Evolutionary conservation across 1,139 yeast species (phyloP).

Genomic region (Diutina ranongensis): DNA sequence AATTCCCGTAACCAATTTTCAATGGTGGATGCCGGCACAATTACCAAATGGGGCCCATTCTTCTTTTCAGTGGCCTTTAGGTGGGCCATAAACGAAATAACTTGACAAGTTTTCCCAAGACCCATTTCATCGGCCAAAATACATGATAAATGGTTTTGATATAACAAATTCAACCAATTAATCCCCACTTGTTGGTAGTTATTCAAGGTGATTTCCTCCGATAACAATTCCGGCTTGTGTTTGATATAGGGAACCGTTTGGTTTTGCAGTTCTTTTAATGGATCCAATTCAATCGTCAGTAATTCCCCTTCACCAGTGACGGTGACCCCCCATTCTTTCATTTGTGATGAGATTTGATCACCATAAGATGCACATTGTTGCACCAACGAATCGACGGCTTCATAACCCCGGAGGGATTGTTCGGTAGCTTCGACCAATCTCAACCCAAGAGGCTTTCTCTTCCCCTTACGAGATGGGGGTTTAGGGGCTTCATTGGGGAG

Average conservation of each 20-base stretch:
- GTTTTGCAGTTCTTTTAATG: constrained; percentile 15
- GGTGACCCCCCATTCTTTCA: constrained; percentile 78
- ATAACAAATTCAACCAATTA: constrained; percentile 81
- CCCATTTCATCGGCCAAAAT: constrained; percentile 98
- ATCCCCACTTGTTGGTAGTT: constrained; percentile 92
- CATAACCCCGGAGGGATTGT: constrained; percentile 70
- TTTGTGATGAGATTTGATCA: constrained; percentile 53
- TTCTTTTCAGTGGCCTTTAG: constrained; percentile 47
- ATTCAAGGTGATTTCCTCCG: constrained; percentile 57
- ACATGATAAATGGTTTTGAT: constrained; percentile 71
- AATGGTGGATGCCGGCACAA: constrained; percentile 92
- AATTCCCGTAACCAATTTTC: constrained; percentile 98
- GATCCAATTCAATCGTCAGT: constrained; percentile 36
- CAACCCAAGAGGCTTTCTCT: constrained; percentile 56
- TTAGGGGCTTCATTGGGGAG: constrained; percentile 13
- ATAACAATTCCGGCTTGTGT: constrained; percentile 57
- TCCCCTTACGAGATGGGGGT: constrained; percentile 11
- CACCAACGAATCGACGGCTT: constrained; percentile 86
- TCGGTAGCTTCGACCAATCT: constrained; percentile 63
- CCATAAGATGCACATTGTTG: constrained; percentile 78
- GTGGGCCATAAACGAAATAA: constrained; percentile 83
- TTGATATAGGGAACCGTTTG: constrained; percentile 36
- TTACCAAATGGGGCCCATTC: constrained; percentile 68
- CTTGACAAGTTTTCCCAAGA: constrained; percentile 92
- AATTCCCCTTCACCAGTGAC: constrained; percentile 53